These are phyloP conservation scores for Peronospora destructor DNA, from an alignment of 352 stramenopile genomes.

Conservation along the genomic window DNA sequence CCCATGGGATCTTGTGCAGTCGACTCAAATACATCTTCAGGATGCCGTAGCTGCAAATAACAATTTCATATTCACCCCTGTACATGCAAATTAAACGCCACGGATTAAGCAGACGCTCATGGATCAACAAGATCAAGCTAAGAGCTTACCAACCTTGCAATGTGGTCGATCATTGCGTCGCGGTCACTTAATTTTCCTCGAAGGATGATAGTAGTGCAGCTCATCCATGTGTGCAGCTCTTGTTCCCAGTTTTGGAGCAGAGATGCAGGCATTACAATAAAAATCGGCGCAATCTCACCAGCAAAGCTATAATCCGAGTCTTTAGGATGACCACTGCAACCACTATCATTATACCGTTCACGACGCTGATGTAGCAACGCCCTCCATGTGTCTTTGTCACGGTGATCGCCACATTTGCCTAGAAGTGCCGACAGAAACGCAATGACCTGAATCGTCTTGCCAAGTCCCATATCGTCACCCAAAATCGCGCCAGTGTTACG, in stretches of 20 bases:
- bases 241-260: conserved; percentile 98
- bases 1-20: conserved; percentile 82
- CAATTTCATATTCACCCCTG: conserved; percentile 66
- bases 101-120: conserved; percentile 32
- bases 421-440: conserved; percentile 87
- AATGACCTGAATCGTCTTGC: conserved; percentile 92
- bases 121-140: neutral
- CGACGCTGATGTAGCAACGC: conserved; percentile 91
- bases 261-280: conserved; percentile 96
- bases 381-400: conserved; percentile 93
- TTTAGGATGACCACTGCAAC: conserved; percentile 25
- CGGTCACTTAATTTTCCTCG: conserved; percentile 54
- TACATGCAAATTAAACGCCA: conserved; percentile 5
- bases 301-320: conserved; percentile 39
- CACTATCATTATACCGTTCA: conserved; percentile 38
- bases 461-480: conserved; percentile 97
- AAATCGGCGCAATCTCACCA: conserved; percentile 74
- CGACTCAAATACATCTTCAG: conserved; percentile 87
- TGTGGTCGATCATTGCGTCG: conserved; percentile 48
- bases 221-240: conserved; percentile 95
- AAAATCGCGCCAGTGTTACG: conserved; percentile 84
- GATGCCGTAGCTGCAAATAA: conserved; percentile 85
- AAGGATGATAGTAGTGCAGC: conserved; percentile 53
- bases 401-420: conserved; percentile 88
- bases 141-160: conserved; percentile 45